Evolutionary conservation across 2,329 filamentous ascomycete genomes (phyloP), one percentile per base, ranked within the genome.

Genomic region (Apiospora aurea): DNA sequence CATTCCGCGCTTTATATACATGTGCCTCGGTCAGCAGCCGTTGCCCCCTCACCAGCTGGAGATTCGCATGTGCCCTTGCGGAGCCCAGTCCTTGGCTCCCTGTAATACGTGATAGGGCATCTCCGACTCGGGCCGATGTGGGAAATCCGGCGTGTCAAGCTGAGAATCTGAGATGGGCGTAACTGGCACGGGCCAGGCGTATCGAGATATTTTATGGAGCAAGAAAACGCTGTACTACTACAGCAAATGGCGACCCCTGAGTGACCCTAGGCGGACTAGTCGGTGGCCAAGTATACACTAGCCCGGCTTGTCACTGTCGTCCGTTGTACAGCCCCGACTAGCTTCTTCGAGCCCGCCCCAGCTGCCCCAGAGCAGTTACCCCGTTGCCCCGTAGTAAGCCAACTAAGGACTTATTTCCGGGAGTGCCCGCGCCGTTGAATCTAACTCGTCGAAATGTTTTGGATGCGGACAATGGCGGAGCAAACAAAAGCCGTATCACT

Each of bases 261-360:
- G 21, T 13, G 8, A 64, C 57, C 57, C 53, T 57, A 38, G 53
- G 34, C 34, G 8, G 53, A 38, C 53, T 61, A 61, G 53, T 61
- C 53, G 53, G 2, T 10, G 57, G 57, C 29, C 57, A 64, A 64
- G 34, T 64, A 64, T 41, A 64, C 57, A 64, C 57, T 64, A 64
- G 57, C 57, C 57, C 4, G 41, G 34, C 57, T 41, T 38, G 57
- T 64, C 57, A 41, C 18, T 64, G 10, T 41, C 34, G 57, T 4
- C 57, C 57, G 57, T 41, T 41, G 13, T 64, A n/a, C 34, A 2
- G 18, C 26, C 18, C 21, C 34, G 18, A 5, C 57, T 41, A 41
- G 34, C 41, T 41, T 29, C 34, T 64, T 64, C 29, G 57, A 8
- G 4, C 1, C 21, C 57, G 34, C 57, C 57, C 57, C 34, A 64